Base-by-base conservation (phyloP, 306 rosid species). In the Trifolium fragiferum region DNA sequence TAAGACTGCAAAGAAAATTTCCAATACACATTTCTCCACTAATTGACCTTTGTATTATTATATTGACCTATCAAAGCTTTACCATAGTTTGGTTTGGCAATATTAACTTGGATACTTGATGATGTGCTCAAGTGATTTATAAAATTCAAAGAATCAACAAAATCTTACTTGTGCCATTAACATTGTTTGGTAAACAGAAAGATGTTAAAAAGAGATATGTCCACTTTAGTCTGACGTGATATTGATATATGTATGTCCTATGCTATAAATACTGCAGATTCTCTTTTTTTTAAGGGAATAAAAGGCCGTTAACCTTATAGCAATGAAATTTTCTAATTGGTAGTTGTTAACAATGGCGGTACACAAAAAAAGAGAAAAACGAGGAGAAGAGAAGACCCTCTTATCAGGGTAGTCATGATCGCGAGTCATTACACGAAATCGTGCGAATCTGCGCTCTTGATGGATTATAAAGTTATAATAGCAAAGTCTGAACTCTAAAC, bases 121-220 rank as follows among this genome's bases (percentile, higher is more conserved):
- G 66, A n/a, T 46, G 3, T 70, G 70, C 59, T 70, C 21, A 33
- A 63, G 81, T 54, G 4, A 71, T 54, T 12, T 65, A 37, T 23
- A 65, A 76, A 37, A 21, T 20, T 68, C 50, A 58, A 35, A 43
- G 33, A 80, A 47, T 41, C 43, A 43, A 64, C 32, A 70, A 37
- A 76, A 63, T 70, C 11, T 70, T 72, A 54, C 50, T 3, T 54
- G 10, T 46, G 40, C 62, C 12, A 21, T 60, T 37, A 38, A 60
- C 74, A 49, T 63, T 55, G 3, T 64, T 37, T 65, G 54, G 72
- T 20, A 38, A 75, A 46, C 43, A 64, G 57, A 71, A 64, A 30
- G 41, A 27, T 5, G 67, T 41, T 55, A 43, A 18, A 63, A 72
- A 44, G 33, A 30, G 33, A 4, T 30, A 30, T 30, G 33, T 30